Evolutionary conservation across 257 asterid species (phyloP).

Genomic region (Solanum tarijense): DNA sequence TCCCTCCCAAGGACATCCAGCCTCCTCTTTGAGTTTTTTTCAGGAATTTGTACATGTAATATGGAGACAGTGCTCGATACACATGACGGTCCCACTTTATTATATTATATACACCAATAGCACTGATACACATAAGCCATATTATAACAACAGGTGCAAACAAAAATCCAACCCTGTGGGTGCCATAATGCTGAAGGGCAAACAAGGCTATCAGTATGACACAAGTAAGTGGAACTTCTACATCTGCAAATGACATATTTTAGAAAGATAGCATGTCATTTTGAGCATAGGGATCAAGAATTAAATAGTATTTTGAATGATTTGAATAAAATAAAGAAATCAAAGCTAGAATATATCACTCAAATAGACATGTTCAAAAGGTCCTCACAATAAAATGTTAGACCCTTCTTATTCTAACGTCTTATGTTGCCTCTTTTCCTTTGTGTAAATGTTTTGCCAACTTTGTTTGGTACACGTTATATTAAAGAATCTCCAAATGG

Average conservation of each 20-base stretch:
- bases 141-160: slow-evolving; percentile 88
- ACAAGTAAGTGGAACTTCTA: slow-evolving; percentile 83
- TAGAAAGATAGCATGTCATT: slow-evolving; percentile 5
- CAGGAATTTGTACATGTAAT: slow-evolving; percentile 81
- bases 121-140: slow-evolving; percentile 87
- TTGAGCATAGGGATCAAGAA: not conserved
- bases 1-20: slow-evolving; percentile 96
- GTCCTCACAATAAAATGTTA: not conserved
- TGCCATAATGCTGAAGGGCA: slow-evolving; percentile 96
- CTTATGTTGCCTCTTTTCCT: not conserved
- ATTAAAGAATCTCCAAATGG: not conserved
- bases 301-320: not conserved
- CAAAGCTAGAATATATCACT: not conserved
- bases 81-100: slow-evolving; percentile 73
- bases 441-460: not conserved
- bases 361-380: not conserved
- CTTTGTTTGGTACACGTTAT: not conserved
- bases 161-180: slow-evolving; percentile 96
- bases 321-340: not conserved
- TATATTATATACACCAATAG: slow-evolving; percentile 72
- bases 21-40: slow-evolving; percentile 76
- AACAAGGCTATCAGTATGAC: slow-evolving; percentile 75
- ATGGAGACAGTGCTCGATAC: slow-evolving; percentile 74
- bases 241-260: slow-evolving; percentile 53
- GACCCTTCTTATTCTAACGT: not conserved